Percentiles rank a stretch among this genome's conserved stretches.
These are phyloP conservation scores for Smallanthus sonchifolius DNA, from an alignment of 129 eudicot genomes.

Conservation along the genomic window DNA sequence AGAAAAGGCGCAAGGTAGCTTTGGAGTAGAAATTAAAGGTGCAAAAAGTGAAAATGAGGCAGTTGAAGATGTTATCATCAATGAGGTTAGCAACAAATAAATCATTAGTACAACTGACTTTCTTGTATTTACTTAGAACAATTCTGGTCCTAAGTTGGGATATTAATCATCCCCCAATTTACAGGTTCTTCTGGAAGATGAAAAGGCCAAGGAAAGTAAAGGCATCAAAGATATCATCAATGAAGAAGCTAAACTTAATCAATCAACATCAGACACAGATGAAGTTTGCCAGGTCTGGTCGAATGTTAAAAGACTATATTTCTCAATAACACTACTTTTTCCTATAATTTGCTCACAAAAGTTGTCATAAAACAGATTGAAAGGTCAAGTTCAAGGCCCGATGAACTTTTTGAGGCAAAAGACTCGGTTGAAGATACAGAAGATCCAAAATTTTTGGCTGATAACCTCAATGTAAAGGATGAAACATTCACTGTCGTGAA, in stretches of 20 bases:
- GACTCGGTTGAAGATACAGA: conserved; percentile 8
- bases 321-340: not conserved
- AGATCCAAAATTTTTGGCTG: conserved; percentile 4
- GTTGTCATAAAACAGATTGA: conserved; percentile 22
- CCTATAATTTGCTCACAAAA: conserved; percentile 3
- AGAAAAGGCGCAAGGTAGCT: conserved; percentile 14
- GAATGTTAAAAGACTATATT: not conserved
- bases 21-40: not conserved
- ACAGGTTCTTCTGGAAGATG: conserved; percentile 23
- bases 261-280: conserved; percentile 13
- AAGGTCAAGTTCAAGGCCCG: conserved; percentile 2
- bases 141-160: conserved; percentile 9
- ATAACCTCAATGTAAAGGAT: conserved; percentile 11
- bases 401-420: conserved; percentile 15
- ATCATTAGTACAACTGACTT: not conserved
- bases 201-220: conserved; percentile 18
- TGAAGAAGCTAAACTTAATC: conserved; percentile 9
- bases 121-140: conserved; percentile 9
- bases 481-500: conserved; percentile 16
- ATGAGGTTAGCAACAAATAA: conserved; percentile 21
- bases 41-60: not conserved
- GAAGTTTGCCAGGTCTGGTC: conserved; percentile 21
- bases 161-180: conserved; percentile 9
- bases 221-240: conserved; percentile 8
- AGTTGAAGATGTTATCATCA: conserved; percentile 6